Base-by-base conservation (phyloP, 352 stramenopile genomes). In the Pythium phragmiticola region DNA sequence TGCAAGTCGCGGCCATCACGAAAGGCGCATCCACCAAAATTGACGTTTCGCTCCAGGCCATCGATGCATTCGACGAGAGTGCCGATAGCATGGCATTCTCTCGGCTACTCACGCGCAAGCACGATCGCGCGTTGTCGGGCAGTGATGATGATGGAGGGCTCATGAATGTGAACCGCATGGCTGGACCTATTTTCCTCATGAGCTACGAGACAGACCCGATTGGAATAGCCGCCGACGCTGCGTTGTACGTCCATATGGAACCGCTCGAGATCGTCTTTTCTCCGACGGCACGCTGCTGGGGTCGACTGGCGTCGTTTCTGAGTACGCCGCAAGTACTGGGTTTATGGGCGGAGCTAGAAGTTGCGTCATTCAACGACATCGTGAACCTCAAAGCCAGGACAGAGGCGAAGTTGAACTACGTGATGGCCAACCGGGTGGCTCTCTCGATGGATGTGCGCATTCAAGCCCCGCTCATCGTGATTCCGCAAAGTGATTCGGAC, bases 341-440 rank as follows among this genome's bases (percentile, higher is more conserved):
- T 6, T 58, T 94, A 19, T 96, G 88, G 88, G 84, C 84, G 16
- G 88, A 96, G 69, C 72, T 96, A 47, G 86, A 96, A 69, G 86
- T 96, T 17, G 85, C 87, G 2, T 93, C 86, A 50, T 89, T 96
- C 53, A 96, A 96, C 64, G 84, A 94, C 30, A 93, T 96, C 51
- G 86, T 95, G n/a, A 96, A 95, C 62, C 70, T 96, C 3, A 94
- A 93, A 60, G 77, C 86, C 14, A 75, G 88, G 58, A 96, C 88
- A 0, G 84, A 96, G 60, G 88, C 88, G 37, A 96, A 96, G 67
- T 72, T 96, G n/a, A 78, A 92, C 53, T 95, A 95, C 53, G 85
- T 90, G 30, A 91, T 96, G 84, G 84, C 88, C 26, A 92, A 96
- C 58, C 82, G 86, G 36, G 78, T 96, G 45, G 80, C 88, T 33